Evolutionary conservation across 257 asterid species (phyloP).

Genomic region (Solanum pinnatisectum): DNA sequence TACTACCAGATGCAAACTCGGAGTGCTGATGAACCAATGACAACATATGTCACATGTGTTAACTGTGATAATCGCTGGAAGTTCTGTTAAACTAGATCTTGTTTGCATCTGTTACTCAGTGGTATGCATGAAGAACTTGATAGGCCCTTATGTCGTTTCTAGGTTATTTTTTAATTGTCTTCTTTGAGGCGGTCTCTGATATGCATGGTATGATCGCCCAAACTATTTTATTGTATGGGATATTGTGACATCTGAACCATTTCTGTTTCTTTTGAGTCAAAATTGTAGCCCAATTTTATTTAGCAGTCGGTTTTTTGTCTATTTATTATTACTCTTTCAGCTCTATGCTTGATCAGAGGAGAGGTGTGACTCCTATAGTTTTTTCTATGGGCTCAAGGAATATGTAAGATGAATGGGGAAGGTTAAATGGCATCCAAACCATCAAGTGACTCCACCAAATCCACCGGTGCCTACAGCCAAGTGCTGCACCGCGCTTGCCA

Average conservation of each 20-base stretch:
- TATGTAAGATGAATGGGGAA: too few relatives aligned
- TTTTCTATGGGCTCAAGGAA: neutral
- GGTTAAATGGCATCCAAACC: too few relatives aligned
- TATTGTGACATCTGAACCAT: neutral
- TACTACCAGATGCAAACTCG: conserved; percentile 93
- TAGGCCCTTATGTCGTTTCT: neutral
- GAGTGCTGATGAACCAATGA: conserved; percentile 99
- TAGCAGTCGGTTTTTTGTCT: neutral
- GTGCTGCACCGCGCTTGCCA: too few relatives aligned
- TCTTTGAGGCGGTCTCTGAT: neutral
- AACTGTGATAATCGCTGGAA: conserved; percentile 87
- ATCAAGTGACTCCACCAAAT: too few relatives aligned
- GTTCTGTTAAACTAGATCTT: conserved; percentile 36
- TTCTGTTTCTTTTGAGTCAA: neutral
- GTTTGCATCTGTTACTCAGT: neutral
- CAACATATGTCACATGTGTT: conserved; percentile 84
- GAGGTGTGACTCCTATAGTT: neutral
- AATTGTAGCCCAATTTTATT: neutral
- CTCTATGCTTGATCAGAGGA: neutral
- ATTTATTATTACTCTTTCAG: neutral
- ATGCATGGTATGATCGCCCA: neutral
- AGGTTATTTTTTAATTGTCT: neutral
- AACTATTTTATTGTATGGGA: neutral
- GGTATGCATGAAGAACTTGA: neutral
- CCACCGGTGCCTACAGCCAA: too few relatives aligned